phyloP scores from a whole-genome alignment of 1,139 yeast species.

The Meyerozyma smithsonii region DNA sequence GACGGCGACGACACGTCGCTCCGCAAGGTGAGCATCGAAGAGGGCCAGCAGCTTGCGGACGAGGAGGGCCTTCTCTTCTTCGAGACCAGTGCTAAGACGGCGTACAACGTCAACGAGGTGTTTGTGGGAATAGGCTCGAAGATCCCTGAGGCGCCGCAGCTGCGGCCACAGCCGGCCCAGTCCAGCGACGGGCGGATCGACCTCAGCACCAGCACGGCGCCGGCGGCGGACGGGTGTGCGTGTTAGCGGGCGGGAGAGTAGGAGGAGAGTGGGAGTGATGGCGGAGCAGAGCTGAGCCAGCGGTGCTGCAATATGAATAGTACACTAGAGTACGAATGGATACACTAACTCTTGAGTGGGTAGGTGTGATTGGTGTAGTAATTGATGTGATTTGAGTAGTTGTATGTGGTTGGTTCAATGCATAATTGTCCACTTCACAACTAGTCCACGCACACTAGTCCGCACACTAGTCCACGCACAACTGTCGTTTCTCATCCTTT shows the following conservation, averaged over 20 bases:
- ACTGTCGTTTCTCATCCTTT: neutral
- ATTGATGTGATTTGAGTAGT: too few relatives aligned
- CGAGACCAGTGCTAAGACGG: conserved; percentile 94
- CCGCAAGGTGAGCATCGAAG: conserved; percentile 83
- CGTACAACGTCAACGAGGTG: conserved; percentile 73
- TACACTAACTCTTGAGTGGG: too few relatives aligned
- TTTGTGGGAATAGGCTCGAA: conserved; percentile 82
- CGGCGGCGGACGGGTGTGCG: conserved; percentile 12
- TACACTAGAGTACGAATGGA: too few relatives aligned
- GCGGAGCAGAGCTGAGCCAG: neutral
- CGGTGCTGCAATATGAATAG: neutral
- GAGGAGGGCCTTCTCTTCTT: conserved; percentile 79
- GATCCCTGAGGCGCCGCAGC: conserved; percentile 48
- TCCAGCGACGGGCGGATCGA: conserved; percentile 13
- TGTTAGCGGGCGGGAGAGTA: conserved; percentile 6
- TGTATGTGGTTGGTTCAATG: too few relatives aligned
- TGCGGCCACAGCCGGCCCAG: conserved; percentile 7
- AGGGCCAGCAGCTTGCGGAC: conserved; percentile 69
- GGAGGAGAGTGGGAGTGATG: neutral
- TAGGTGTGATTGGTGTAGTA: too few relatives aligned
- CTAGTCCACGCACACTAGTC: too few relatives aligned
- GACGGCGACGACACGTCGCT: conserved; percentile 29
- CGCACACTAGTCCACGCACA: too few relatives aligned
- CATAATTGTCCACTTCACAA: too few relatives aligned
- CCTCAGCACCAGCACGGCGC: conserved; percentile 11